Base-by-base conservation (phyloP, 768 basidiomycete species). In the Sistotremastrum suecicum region DNA sequence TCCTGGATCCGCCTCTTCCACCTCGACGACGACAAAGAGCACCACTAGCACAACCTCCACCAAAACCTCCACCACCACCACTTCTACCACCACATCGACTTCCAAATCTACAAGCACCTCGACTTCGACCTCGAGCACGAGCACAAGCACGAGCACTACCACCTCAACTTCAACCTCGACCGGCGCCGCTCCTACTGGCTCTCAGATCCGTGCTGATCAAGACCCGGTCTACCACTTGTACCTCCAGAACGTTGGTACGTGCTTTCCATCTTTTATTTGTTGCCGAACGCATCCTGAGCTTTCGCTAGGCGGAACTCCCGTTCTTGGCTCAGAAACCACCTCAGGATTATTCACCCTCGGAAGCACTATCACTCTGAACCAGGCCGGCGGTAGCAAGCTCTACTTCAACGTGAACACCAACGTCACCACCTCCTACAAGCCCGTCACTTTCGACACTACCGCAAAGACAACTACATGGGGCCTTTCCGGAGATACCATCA, bases 401-500 rank as follows among this genome's bases (percentile, higher is more conserved):
- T 77, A 65, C 59, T 61, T 77, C 37, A 77, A 77, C 56, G 52
- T 73, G 44, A 56, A 70, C 48, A 63, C 55, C 41, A 60, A 53
- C 43, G 68, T 60, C 7, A 60, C 70, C 33, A 60, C 69, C 5
- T 71, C 71, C 6, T 76, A 74, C 58, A 66, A 71, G 53, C 54
- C 70, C 8, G 57, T 77, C 40, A 66, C 64, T 1, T 63, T 76
- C 42, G 67, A 63, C 42, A 50, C 62, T 2, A 66, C 69, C 0
- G 70, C 74, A 8, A 65, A 60, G 3, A 75, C 74, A 12, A 71
- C 69, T 5, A 63, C 73, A 52, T 76, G 75, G 74, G 71, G 65
- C 34, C 63, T 77, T 35, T 73, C 75, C 56, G 74, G 74, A 7
- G 75, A 77, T 51, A 74, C 75, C 9, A 75, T 76, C 54, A 72